Conservation (phyloP, 1,284 basidiomycete species). For the Sphagnurus paluster region DNA sequence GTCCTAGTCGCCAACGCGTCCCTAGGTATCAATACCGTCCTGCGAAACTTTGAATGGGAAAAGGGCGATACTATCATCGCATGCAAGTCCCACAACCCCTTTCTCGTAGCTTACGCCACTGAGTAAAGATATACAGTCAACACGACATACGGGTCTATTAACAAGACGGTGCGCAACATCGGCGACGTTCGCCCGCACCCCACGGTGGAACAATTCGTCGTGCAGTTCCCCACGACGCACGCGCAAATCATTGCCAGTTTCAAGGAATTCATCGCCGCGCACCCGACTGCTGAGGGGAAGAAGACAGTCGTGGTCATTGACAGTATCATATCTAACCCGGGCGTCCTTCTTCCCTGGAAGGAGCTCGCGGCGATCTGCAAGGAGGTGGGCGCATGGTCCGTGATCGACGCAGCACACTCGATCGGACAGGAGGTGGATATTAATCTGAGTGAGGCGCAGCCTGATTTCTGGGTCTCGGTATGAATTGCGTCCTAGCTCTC, state of each 20-base stretch:
- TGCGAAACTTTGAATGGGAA: conserved; percentile 57
- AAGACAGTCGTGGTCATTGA: conserved; percentile 79
- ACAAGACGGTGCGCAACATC: conserved; percentile 49
- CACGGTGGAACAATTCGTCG: conserved; percentile 45
- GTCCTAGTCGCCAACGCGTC: conserved; percentile 70
- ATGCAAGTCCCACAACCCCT: conserved; percentile 11
- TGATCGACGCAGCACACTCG: conserved; percentile 86
- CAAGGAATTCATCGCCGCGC: conserved; percentile 37
- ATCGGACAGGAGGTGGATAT: conserved; percentile 69
- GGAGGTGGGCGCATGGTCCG: conserved; percentile 64
- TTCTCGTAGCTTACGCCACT: neutral
- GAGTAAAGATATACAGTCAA: conserved; percentile 42
- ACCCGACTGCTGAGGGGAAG: conserved; percentile 27
- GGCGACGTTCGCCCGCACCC: conserved; percentile 59
- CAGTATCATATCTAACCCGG: conserved; percentile 70
- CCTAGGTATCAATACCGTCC: conserved; percentile 65
- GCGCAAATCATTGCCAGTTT: conserved; percentile 59
- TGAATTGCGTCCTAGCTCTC: conserved; percentile 20
- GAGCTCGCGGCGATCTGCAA: conserved; percentile 70
- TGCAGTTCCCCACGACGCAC: conserved; percentile 68
- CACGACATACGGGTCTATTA: conserved; percentile 68
- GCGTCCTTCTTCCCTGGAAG: conserved; percentile 78
- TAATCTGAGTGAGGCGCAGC: conserved; percentile 56
- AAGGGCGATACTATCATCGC: conserved; percentile 41
- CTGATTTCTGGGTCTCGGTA: conserved; percentile 84